Evolutionary conservation across 2,329 filamentous ascomycete genomes (phyloP).

Genomic region (Fusarium transvaalense): DNA sequence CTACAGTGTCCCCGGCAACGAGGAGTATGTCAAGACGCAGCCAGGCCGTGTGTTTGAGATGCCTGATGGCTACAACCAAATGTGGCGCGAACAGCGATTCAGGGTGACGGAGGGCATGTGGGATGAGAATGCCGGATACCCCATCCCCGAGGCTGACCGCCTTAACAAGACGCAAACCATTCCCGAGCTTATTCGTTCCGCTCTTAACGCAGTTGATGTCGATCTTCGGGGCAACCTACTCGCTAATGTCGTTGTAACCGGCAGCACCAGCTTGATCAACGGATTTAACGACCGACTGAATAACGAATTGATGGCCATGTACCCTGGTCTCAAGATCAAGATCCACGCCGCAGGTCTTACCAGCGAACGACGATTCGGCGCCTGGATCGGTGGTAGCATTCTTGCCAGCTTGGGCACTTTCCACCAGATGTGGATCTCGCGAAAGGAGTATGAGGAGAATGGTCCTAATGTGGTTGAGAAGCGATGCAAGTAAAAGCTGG

Average conservation of each 20-base stretch:
- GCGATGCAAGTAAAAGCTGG: slow-evolving; percentile 80
- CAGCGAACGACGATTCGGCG: slow-evolving; percentile 89
- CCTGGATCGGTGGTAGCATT: slow-evolving; percentile 97
- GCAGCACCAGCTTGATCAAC: slow-evolving; percentile 86
- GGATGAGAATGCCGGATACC: slow-evolving; percentile 82
- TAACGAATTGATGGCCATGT: slow-evolving; percentile 83
- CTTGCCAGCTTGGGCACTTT: slow-evolving; percentile 95
- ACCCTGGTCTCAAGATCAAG: slow-evolving; percentile 87
- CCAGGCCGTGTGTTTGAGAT: slow-evolving; percentile 95
- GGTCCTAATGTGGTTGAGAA: slow-evolving; percentile 92
- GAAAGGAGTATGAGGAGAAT: slow-evolving; percentile 98
- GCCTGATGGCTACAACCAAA: slow-evolving; percentile 95
- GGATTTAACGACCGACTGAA: slow-evolving; percentile 93
- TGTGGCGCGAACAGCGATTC: slow-evolving; percentile 91
- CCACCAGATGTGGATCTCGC: slow-evolving; percentile 99
- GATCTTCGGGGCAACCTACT: slow-evolving; percentile 88
- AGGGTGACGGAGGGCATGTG: slow-evolving; percentile 90
- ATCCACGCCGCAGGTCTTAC: slow-evolving; percentile 88
- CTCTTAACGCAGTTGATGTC: slow-evolving; percentile 84
- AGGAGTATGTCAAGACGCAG: slow-evolving; percentile 78
- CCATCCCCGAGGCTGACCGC: slow-evolving; percentile 59
- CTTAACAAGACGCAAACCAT: slow-evolving; percentile 81
- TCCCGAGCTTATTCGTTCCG: slow-evolving; percentile 82
- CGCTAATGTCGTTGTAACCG: slow-evolving; percentile 91
- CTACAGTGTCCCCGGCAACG: slow-evolving; percentile 74